Evolutionary conservation across 2,329 filamentous ascomycete species (phyloP), one percentile per base, ranked within the genome.

Genomic region (Rutstroemia sp.): DNA sequence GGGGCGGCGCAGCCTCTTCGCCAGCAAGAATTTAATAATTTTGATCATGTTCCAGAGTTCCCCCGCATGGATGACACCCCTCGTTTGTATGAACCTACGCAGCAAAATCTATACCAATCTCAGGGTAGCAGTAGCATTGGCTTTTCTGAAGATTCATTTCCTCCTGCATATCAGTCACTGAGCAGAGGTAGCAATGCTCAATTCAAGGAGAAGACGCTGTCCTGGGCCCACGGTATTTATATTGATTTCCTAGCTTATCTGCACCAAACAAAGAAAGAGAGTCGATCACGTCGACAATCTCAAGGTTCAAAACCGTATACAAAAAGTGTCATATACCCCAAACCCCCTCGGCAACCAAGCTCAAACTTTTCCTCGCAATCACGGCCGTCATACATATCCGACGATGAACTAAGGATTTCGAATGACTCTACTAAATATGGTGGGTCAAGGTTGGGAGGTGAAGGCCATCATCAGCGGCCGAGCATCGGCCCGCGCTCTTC

Each of bases 141-240:
- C 4, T 47, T 58, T 17, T 45, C 53, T 19, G 48, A 56, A n/a
- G 59, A 64, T 49, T 59, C 60, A 14, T 57, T 58, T 45, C 64
- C 61, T 16, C 63, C 64, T 6, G 62, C 57, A 8, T 58, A 57
- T 30, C 63, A 65, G 45, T 60, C 63, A 19, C 25, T 58, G 9
- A 65, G 58, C 47, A 65, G 61, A 54, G 51, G 61, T 36, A 63
- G 52, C 45, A 67, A 75, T 62, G 67, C 70, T 12, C 74, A 77
- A 56, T 89, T 89, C 66, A 85, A 83, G 61, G 87, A 90, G 61
- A 86, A 82, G 60, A 81, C 82, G 2, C 72, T 91, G 23, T 75
- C 79, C 14, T 84, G 83, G 72, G 88, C 87, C n/a, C 85, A 91
- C 68, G 78, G 78, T 61, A 80, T 85, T 34, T 92, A 92, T 69